Evolutionary conservation across 2,329 filamentous ascomycete species (phyloP).

Genomic region (Cladosporium sp.): DNA sequence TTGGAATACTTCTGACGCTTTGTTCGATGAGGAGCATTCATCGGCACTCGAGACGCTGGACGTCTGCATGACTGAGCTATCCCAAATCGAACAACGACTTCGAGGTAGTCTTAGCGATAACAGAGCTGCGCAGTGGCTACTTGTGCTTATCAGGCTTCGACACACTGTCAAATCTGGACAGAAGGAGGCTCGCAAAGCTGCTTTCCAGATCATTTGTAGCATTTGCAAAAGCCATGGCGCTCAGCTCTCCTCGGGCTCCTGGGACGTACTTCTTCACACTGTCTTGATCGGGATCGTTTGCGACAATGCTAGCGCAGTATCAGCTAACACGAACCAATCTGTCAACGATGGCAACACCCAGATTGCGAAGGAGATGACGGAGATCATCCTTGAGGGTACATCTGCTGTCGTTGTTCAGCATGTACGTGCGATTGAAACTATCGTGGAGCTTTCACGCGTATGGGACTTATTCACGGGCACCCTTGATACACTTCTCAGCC

Average conservation of each 20-base stretch:
- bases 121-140: conserved; percentile 68
- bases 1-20: conserved; percentile 88
- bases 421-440: conserved; percentile 64
- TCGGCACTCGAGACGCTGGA: neutral
- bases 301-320: neutral
- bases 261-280: conserved; percentile 75
- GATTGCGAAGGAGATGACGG: conserved; percentile 57
- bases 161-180: conserved; percentile 67
- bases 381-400: conserved; percentile 68
- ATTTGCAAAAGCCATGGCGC: conserved; percentile 92
- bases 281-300: conserved; percentile 73
- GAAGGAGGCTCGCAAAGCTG: conserved; percentile 76
- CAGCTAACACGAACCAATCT: neutral
- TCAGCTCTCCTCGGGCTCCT: conserved; percentile 70
- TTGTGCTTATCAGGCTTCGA: conserved; percentile 67
- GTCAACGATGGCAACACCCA: conserved; percentile 10
- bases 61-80: neutral
- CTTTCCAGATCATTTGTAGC: conserved; percentile 82
- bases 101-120: neutral
- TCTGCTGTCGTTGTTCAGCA: conserved; percentile 72
- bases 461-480: conserved; percentile 72
- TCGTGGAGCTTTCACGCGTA: conserved; percentile 63
- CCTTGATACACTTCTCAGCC: conserved; percentile 52
- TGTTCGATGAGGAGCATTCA: conserved; percentile 4
- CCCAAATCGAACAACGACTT: neutral